Base-by-base conservation (phyloP, 129 eudicot species). In the Ambrosia trifida region DNA sequence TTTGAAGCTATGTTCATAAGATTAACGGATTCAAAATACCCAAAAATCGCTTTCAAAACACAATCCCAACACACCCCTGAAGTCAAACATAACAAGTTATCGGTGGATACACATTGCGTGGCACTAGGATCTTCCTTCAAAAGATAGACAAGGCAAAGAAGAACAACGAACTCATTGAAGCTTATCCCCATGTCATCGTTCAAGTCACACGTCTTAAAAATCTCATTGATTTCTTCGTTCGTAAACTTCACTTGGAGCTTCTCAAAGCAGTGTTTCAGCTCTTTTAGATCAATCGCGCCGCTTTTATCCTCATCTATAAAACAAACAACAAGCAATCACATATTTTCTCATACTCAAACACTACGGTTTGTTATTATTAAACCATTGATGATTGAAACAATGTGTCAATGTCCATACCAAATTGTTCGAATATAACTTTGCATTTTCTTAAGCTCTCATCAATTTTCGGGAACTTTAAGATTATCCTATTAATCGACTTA, bases 101-200 rank as follows among this genome's bases (percentile, higher is more conserved):
- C 0, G 44, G 17, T 31, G 89, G 81, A 87, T 89, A 89, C 98
- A 53, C 72, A 58, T 9, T 82, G 70, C 54, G 50, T 51, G 46
- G 82, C 75, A 46, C 87, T 11, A 5, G 83, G 75, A 72, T 44
- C 89, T 47, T 90, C 86, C 81, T 87, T 84, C 50, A 94, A 84
- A 82, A 94, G 91, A 80, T 94, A 87, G 51, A 94, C 94, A 70
- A 90, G 90, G 78, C 98, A 93, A 52, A 89, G 88, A 76, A 89
- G 98, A 62, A 93, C 98, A 54, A 93, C 83, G 81, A 89, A 93
- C 54, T 93, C 98, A 66, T 82, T 89, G 81, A 89, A 93, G 44
- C 88, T 73, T 51, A 93, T 89, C 19, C 90, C 89, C 95, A 64
- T 85, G 45, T 83, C 88, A 10, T 83, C 92, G 40, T 88, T 85